Base-by-base conservation (phyloP, 495 filamentous ascomycete species). In the Rostrohypoxylon terebratum region DNA sequence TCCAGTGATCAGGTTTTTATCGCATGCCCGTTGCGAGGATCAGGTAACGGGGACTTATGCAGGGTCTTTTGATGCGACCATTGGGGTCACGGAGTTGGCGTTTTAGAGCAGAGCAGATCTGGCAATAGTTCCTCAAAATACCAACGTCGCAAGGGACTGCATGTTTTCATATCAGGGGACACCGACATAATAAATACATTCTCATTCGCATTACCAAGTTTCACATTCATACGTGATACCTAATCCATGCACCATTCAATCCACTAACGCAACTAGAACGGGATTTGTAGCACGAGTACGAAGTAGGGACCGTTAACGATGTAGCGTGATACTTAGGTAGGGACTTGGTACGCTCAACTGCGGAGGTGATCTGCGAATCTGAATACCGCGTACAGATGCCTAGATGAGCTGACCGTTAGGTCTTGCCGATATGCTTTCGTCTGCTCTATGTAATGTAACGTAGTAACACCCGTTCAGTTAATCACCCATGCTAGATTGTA, bases 1-100 rank as follows among this genome's bases (percentile, higher is more conserved):
- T 92, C 81, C 87, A 92, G 63, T 84, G 75, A 77, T 72, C 67
- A 64, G 67, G 60, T 67, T 57, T 10, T n/a, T n/a, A 4, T 11
- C 2, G 10, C 14, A 7, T 20, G 10, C 28, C 9, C 3, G 47
- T 47, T 18, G 23, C 53, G 47, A 59, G 14, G 55, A 31, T 50
- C 11, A 60, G 71, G 73, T 74, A 66, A 63, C 66, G 66, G 31
- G 36, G 47, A 73, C 28, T 4, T 68, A 68, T 66, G 64, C 63
- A 73, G 60, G 34, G 59, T 45, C 50, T 65, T 67, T 55, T 72
- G 34, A 55, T 67, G 61, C 60, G 16, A 69, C 25, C 36, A 44
- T 16, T 66, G 48, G 62, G 69, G 69, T 72, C 63, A 74, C 74
- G 45, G 70, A 61, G 47, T 59, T 59, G 76, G 76, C 74, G 76